phyloP scores from a whole-genome alignment of 1,284 basidiomycete species.

The Cerioporus squamosus region DNA sequence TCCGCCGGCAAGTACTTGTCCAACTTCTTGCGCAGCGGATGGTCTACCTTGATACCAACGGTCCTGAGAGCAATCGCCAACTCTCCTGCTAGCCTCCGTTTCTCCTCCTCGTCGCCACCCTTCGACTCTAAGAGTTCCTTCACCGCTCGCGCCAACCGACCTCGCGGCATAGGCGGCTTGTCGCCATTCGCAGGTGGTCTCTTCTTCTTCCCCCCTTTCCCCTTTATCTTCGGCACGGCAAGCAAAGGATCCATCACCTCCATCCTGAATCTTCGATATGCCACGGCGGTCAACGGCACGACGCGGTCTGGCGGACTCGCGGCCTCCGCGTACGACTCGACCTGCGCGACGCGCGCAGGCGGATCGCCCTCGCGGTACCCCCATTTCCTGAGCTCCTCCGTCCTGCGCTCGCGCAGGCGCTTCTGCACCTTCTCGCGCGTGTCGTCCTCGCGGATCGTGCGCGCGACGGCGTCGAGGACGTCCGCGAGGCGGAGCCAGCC shows the following conservation, averaged over 20 bases:
- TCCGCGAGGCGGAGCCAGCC: conserved; percentile 75
- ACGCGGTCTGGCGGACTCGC: conserved; percentile 69
- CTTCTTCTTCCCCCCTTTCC: conserved; percentile 48
- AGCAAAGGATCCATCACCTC: conserved; percentile 73
- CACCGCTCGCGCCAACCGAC: conserved; percentile 67
- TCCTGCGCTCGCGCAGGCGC: conserved; percentile 58
- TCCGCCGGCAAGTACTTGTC: conserved; percentile 49
- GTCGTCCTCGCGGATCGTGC: conserved; percentile 53
- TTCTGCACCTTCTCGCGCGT: conserved; percentile 60
- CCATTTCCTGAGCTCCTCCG: conserved; percentile 71
- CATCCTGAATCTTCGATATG: conserved; percentile 68
- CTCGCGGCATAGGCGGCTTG: conserved; percentile 55
- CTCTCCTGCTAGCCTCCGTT: conserved; percentile 48
- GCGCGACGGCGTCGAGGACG: conserved; percentile 65
- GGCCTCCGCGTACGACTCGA: conserved; percentile 74
- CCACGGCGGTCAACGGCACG: conserved; percentile 64
- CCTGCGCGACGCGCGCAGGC: conserved; percentile 50
- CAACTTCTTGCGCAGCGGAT: conserved; percentile 66
- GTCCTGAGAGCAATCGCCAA: conserved; percentile 54
- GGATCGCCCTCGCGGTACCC: conserved; percentile 60
- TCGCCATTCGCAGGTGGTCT: conserved; percentile 29
- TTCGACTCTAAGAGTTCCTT: conserved; percentile 64
- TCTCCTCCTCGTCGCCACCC: conserved; percentile 51
- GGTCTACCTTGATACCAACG: conserved; percentile 62
- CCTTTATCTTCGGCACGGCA: conserved; percentile 64